A percentile compares a stretch with the other conserved stretches of the same genome.
These are phyloP conservation scores for Rhizoclosmatium sp. DNA, from an alignment of 192 early-diverging fungal species.

Conservation along the genomic window DNA sequence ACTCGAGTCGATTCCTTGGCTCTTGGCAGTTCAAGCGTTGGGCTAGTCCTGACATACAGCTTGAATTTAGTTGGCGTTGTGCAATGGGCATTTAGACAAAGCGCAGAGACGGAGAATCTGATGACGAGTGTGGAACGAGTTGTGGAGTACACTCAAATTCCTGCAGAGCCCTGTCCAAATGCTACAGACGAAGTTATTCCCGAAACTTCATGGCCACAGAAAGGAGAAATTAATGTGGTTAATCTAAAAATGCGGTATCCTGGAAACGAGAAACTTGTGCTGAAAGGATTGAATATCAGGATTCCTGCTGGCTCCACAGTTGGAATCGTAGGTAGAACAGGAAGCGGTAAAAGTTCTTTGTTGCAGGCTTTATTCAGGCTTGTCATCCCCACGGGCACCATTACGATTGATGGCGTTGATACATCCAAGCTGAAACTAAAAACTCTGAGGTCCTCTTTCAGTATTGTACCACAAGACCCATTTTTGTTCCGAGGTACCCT, in stretches of 20 bases:
- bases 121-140: slow-evolving; percentile 68
- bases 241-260: slow-evolving; percentile 56
- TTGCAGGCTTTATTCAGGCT: slow-evolving; percentile 65
- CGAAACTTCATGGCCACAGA: slow-evolving; percentile 48
- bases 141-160: slow-evolving; percentile 63
- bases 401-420: slow-evolving; percentile 54
- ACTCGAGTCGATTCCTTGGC: slow-evolving; percentile 45
- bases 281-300: slow-evolving; percentile 42
- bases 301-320: slow-evolving; percentile 55
- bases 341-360: slow-evolving; percentile 52
- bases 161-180: slow-evolving; percentile 33
- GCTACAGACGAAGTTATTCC: slow-evolving; percentile 8
- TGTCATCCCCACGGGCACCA: slow-evolving; percentile 41
- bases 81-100: slow-evolving; percentile 59
- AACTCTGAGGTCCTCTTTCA: slow-evolving; percentile 32
- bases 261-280: slow-evolving; percentile 35
- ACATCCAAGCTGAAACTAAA: slow-evolving; percentile 31
- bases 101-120: neutral
- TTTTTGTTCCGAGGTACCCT: slow-evolving; percentile 51
- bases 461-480: slow-evolving; percentile 32
- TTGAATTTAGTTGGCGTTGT: slow-evolving; percentile 78
- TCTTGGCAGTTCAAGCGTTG: neutral
- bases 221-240: slow-evolving; percentile 46
- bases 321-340: slow-evolving; percentile 57
- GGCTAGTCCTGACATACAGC: slow-evolving; percentile 68